Evolutionary conservation across 352 stramenopile genomes (phyloP), one percentile per base, ranked within the genome.

Genomic region (Pythium aquatile): DNA sequence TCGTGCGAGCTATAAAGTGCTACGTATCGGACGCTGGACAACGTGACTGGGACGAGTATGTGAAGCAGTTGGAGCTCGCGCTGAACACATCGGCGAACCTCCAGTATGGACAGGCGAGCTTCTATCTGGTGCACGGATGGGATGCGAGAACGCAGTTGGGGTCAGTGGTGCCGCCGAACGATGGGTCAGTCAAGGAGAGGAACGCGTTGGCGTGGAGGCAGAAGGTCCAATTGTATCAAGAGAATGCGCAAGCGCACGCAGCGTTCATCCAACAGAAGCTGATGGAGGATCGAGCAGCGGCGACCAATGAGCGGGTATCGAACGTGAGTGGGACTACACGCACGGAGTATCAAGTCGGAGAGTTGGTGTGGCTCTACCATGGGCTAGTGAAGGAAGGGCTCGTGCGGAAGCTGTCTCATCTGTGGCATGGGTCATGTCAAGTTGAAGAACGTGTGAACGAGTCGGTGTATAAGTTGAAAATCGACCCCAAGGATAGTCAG

Each of bases 41-140:
- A 46, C 33, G 56, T 0, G 66, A 73, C 28, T 73, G 66, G 66
- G 66, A 73, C 33, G 60, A 62, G 8, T 73, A 73, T 37, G 66
- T 57, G 0, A 47, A 62, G 28, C 40, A 55, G 5, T 37, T 71
- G 1, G 63, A 61, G 0, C 71, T 74, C 32, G 66, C 73, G 9
- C 42, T 79, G 1, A 79, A 65, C 56, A 63, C 55, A 24, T 54
- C 59, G 0, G 10, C 20, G 28, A 55, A 67, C 20, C 7, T 55
- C 0, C 17, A 40, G 17, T 44, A 55, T 1, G 17, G 46, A 0
- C 53, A 72, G 1, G 46, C 37, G 9, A 55, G 53, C 3, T 60
- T 62, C 39, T 73, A 73, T 30, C 51, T 73, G 14, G 2, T 73
- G 0, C 52, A 69, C 24, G 66, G 66, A 2, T 69, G 65, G 58